These are phyloP conservation scores for Sporothrix humicola DNA, from an alignment of 2,329 filamentous ascomycete genomes.

Conservation along the genomic window DNA sequence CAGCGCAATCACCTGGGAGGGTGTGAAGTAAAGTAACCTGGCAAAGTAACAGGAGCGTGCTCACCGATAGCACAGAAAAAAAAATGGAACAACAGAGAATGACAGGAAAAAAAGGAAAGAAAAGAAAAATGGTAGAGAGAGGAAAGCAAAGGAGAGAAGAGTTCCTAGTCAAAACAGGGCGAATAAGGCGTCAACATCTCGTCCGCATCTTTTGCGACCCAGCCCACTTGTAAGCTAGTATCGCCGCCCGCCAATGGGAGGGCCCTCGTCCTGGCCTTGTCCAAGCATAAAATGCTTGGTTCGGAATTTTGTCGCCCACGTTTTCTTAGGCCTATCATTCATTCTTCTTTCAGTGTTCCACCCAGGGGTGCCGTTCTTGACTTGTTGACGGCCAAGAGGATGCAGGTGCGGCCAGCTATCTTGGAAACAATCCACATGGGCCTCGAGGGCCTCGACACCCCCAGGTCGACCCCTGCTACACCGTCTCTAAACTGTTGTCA, in stretches of 20 bases:
- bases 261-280: neutral
- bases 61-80: neutral
- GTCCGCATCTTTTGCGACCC: neutral
- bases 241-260: neutral
- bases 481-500: neutral
- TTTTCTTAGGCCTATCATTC: neutral
- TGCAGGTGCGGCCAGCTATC: neutral
- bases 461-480: neutral
- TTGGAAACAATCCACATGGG: neutral
- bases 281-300: neutral
- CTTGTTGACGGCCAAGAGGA: neutral
- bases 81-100: neutral
- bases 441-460: neutral
- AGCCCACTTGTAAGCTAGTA: neutral
- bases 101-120: neutral
- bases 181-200: conserved; percentile 9
- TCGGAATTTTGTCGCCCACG: neutral
- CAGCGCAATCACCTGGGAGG: neutral
- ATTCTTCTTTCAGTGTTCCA: neutral
- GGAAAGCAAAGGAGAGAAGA: neutral
- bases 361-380: neutral
- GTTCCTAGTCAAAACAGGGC: neutral
- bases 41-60: neutral
- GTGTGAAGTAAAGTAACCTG: neutral
- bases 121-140: neutral